Base-by-base conservation (phyloP, 2,329 filamentous ascomycete genomes). In the Pseudonectria buxi region DNA sequence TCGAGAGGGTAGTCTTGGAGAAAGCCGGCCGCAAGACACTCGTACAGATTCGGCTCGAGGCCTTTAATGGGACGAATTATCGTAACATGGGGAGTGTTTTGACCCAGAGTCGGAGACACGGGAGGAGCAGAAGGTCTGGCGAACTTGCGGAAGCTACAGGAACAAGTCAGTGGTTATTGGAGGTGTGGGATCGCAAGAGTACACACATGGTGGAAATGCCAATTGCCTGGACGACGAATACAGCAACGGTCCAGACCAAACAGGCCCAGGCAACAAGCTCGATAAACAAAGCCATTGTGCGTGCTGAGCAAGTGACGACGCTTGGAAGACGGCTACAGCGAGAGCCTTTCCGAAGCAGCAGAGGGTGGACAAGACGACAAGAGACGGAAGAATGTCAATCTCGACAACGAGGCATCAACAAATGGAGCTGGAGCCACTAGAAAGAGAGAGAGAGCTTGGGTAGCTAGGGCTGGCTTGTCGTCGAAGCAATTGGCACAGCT, bases 31-130 rank as follows among this genome's bases (percentile, higher is more conserved):
- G 85, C 83, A 27, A 98, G 81, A 55, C 92, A 96, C 54, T 95
- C 86, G 69, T 94, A 95, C 15, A 96, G 78, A 45, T 80, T 77
- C 4, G 88, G 85, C 58, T 96, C 92, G 37, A 94, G 72, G 41
- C 89, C 92, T 63, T 95, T 96, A 46, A 95, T 82, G 0, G 92
- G 94, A 3, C 92, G 84, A 48, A 98, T 88, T 41, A 95, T 74
- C 24, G 92, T 96, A 51, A 98, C 74, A 64, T 86, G 81, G 12
- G 89, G 90, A 3, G 87, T 69, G 46, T 72, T 57, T 27, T 63
- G 53, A 4, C 63, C 60, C 1, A 81, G 61, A 1, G 58, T 59
- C 2, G 76, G 63, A 3, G 76, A 77, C 12, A 72, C 55, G 5
- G 75, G 65, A 6, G 66, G 59, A n/a, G 56, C 53, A 3, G 71